Conservation (phyloP, 2,329 filamentous ascomycete species). For the Arthrinium puccinioides region DNA sequence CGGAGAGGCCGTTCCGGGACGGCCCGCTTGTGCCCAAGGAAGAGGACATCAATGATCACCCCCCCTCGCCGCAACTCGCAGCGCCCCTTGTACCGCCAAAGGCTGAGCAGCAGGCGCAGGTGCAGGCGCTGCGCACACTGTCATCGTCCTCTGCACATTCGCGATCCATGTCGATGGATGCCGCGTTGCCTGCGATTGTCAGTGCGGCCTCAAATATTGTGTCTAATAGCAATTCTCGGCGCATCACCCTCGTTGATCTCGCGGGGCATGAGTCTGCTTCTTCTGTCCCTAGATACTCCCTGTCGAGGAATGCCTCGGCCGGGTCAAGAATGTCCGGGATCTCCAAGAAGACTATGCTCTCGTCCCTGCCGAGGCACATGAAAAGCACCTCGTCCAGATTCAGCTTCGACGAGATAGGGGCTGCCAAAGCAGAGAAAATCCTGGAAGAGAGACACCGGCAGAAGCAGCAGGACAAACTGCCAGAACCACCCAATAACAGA, state of each 20-base stretch:
- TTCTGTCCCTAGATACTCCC: conserved; percentile 12
- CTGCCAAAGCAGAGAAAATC: conserved; percentile 59
- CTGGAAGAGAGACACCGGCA: conserved; percentile 68
- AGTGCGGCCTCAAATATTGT: conserved; percentile 7
- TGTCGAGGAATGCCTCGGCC: conserved; percentile 45
- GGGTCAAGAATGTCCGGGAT: conserved; percentile 14
- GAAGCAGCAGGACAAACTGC: conserved; percentile 55
- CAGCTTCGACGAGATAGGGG: conserved; percentile 73
- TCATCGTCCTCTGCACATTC: conserved; percentile 26
- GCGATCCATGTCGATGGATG: conserved; percentile 20
- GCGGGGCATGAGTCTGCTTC: not conserved
- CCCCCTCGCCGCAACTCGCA: conserved; percentile 3
- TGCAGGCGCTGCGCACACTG: too few relatives aligned
- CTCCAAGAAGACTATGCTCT: conserved; percentile 37
- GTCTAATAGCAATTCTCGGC: conserved; percentile 5
- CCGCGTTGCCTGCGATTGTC: conserved; percentile 13
- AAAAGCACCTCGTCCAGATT: conserved; percentile 74
- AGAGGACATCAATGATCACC: conserved; percentile 2
- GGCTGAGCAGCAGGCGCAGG: conserved; percentile 20
- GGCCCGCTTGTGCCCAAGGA: conserved; percentile 11
- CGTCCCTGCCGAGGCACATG: conserved; percentile 55
- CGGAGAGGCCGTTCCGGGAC: conserved; percentile 14
- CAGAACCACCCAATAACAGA: conserved; percentile 26
- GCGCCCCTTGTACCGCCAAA: conserved; percentile 33
- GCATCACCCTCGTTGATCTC: conserved; percentile 2